Base-by-base conservation (phyloP, 1,284 basidiomycete genomes). In the Melampsora americana region DNA sequence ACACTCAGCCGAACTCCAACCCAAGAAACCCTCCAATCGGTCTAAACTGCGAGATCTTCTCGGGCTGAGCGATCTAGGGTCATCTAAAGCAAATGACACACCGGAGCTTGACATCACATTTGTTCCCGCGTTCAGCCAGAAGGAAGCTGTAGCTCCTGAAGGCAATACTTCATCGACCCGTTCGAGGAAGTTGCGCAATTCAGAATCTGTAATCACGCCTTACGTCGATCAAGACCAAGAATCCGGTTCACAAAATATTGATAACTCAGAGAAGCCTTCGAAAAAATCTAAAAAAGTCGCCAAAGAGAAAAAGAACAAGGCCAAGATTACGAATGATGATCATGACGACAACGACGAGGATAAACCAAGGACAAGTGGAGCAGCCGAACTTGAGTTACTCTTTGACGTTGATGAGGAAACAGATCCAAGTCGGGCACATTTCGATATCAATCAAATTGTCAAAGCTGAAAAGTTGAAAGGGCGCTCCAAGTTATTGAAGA, bases 31-130 rank as follows among this genome's bases (percentile, higher is more conserved):
- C 71, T 60, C 26, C 6, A 32, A 42, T 48, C 14, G 67, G 28
- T 30, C 20, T 18, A 35, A 59, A 35, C 28, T 71, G 39, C 35
- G 69, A 20, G 28, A 6, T 23, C 16, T 71, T 6, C 69, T 71
- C 9, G 69, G 69, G 16, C 59, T 71, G 5, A 39, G 32, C 32
- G 53, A 59, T 28, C 53, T 59, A 23, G 28, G 23, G n/a, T 26
- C 53, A 23, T 44, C 11, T 42, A 78, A 74, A 14, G 76, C 80
- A 56, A 72, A 68, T 18, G 50, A 48, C 0, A 48, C 46, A 18
- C 44, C 20, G 39, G 80, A 93, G 77, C 91, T 97, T 89, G 90
- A 96, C 84, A 91, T 98, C 80, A 96, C 93, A 0, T 97, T 98
- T 83, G 89, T 88, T 26, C 92, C 94, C 0, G 95, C 89, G 5